Percentiles rank a stretch among this genome's conserved stretches.
These are phyloP conservation scores for Teunomyces barrocoloradensis DNA, from an alignment of 805 yeast genomes.

Conservation along the genomic window DNA sequence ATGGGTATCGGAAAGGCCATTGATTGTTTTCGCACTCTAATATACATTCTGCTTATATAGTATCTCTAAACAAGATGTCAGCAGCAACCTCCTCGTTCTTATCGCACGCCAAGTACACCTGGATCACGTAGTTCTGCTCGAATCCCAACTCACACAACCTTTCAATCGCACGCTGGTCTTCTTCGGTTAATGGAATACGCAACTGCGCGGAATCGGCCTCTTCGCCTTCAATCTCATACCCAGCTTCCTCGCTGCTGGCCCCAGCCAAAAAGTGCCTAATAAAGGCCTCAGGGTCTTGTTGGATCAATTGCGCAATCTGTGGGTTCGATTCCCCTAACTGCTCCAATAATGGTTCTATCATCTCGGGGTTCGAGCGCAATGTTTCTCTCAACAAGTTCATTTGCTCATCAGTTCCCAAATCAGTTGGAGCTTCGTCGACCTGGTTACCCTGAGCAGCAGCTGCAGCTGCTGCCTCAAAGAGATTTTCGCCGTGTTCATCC, in stretches of 20 bases:
- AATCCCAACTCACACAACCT: constrained; percentile 92
- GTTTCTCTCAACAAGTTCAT: constrained; percentile 65
- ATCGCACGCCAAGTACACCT: constrained; percentile 96
- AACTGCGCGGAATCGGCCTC: constrained; percentile 31
- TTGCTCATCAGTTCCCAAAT: constrained; percentile 45
- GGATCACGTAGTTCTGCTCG: constrained; percentile 81
- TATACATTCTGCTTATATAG: constrained; percentile 18
- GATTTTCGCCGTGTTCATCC: constrained; percentile 40
- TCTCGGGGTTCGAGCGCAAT: constrained; percentile 81
- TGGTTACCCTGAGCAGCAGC: constrained; percentile 19
- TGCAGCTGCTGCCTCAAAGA: constrained; percentile 53
- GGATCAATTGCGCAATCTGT: constrained; percentile 75
- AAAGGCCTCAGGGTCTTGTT: constrained; percentile 86
- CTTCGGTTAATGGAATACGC: constrained; percentile 65
- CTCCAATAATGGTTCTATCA: constrained; percentile 78
- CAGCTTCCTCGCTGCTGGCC: constrained; percentile 53
- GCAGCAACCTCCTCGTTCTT: constrained; percentile 97
- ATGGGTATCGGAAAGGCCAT: neutral
- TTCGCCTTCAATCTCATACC: constrained; percentile 35
- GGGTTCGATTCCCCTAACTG: constrained; percentile 82
- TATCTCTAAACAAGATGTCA: constrained; percentile 68
- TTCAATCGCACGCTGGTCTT: constrained; percentile 84
- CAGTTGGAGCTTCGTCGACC: constrained; percentile 18
- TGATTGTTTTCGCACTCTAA: neutral
- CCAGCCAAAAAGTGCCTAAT: constrained; percentile 62